Percentiles rank a stretch among this genome's conserved stretches.
phyloP scores from a whole-genome alignment of 2,329 filamentous ascomycete genomes.

The Arthroderma sp. region DNA sequence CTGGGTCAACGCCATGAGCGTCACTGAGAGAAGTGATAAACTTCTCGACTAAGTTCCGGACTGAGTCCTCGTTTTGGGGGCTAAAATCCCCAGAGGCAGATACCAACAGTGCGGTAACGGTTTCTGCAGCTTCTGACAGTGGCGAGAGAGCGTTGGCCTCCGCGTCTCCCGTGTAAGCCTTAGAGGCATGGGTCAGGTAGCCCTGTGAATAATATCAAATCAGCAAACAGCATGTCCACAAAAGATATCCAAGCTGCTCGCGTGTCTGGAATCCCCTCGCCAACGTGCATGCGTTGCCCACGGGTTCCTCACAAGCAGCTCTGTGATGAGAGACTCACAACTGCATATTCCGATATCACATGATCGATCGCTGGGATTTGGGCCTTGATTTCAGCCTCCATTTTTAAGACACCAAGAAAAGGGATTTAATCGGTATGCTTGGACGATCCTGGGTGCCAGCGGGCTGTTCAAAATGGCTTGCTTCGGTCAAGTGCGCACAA shows the following conservation, averaged over 20 bases:
- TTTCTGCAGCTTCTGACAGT: constrained; percentile 67
- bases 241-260: too few relatives aligned
- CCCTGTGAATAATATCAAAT: constrained; percentile 37
- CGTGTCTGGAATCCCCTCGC: too few relatives aligned
- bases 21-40: constrained; percentile 74
- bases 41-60: constrained; percentile 73
- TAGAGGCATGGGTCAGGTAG: constrained; percentile 87
- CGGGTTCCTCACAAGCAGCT: neutral
- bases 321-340: constrained; percentile 29
- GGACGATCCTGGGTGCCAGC: too few relatives aligned
- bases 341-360: constrained; percentile 80
- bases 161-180: constrained; percentile 59
- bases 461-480: too few relatives aligned
- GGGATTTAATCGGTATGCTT: too few relatives aligned
- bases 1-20: constrained; percentile 53
- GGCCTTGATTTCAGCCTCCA: constrained; percentile 79
- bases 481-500: too few relatives aligned
- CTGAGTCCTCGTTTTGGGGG: constrained; percentile 57
- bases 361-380: constrained; percentile 79
- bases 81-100: constrained; percentile 83
- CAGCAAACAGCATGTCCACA: too few relatives aligned
- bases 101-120: constrained; percentile 76
- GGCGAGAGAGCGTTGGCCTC: constrained; percentile 60
- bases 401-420: constrained; percentile 22
- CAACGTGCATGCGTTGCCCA: neutral